Conservation (phyloP, 805 yeast species). For the Sugiyamaella boreocaroliniensis region DNA sequence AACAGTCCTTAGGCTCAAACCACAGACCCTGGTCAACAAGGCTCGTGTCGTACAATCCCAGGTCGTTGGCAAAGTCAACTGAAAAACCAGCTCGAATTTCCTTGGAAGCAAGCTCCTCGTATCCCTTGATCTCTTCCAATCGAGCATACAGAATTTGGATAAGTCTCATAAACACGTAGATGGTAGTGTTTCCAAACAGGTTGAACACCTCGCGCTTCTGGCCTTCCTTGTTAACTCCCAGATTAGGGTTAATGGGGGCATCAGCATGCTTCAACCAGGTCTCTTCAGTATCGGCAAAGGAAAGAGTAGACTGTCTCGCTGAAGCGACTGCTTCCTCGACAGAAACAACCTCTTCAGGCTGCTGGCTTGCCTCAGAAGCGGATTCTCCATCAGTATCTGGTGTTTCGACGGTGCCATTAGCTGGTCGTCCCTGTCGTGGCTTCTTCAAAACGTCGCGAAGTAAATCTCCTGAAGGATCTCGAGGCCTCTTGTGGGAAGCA, state of each 20-base stretch:
- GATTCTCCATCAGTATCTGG: constrained; percentile 9
- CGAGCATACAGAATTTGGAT: constrained; percentile 76
- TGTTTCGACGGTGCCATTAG: constrained; percentile 7
- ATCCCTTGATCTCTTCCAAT: constrained; percentile 63
- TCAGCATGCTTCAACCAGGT: constrained; percentile 27
- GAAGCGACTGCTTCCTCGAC: constrained; percentile 11
- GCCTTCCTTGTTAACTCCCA: constrained; percentile 9
- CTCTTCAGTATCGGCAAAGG: constrained; percentile 19
- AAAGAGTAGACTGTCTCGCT: constrained; percentile 11
- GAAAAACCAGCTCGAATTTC: constrained; percentile 49
- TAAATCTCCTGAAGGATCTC: constrained; percentile 39
- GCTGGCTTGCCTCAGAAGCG: constrained; percentile 6
- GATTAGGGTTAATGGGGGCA: background rate
- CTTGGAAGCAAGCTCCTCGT: constrained; percentile 62
- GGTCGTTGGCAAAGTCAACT: constrained; percentile 71
- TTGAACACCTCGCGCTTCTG: constrained; percentile 48
- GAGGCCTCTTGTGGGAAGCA: constrained; percentile 13
- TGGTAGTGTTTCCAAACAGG: constrained; percentile 79
- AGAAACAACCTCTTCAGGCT: constrained; percentile 7
- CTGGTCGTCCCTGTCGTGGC: constrained; percentile 17
- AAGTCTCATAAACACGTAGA: constrained; percentile 84
- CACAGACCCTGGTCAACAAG: constrained; percentile 73
- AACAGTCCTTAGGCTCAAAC: constrained; percentile 42
- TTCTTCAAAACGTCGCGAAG: constrained; percentile 45
- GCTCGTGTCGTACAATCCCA: constrained; percentile 74